These are phyloP conservation scores for Pyrenochaeta sp. DNA, from an alignment of 2,329 filamentous ascomycete genomes.

Conservation along the genomic window DNA sequence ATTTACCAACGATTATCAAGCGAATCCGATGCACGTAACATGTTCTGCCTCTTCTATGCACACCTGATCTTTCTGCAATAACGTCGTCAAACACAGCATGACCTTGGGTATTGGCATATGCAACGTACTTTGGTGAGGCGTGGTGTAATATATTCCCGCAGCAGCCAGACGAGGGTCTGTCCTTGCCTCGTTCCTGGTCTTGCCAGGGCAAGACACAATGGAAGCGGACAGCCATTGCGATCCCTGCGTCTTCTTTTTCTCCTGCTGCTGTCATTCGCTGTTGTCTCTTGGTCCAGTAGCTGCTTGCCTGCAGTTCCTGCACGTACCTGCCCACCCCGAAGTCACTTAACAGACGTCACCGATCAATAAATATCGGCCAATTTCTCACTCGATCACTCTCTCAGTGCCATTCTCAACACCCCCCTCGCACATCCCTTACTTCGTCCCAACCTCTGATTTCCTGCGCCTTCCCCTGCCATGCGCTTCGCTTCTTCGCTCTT, in stretches of 20 bases:
- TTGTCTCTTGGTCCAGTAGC: too few species aligned
- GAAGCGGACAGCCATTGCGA: slow-evolving; percentile 13
- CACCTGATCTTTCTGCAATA: slow-evolving; percentile 13
- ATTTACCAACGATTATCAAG: slow-evolving; percentile 19
- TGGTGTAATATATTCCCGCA: not conserved
- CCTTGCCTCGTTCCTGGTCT: slow-evolving; percentile 10
- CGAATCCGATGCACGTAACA: slow-evolving; percentile 14
- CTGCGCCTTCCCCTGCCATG: slow-evolving; percentile 23
- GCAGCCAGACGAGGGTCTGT: too few species aligned
- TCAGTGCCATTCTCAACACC: slow-evolving; percentile 4
- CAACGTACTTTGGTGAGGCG: not conserved
- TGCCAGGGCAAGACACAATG: slow-evolving; percentile 12
- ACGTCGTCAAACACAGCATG: too few species aligned
- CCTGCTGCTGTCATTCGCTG: slow-evolving; percentile 19
- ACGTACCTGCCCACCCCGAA: slow-evolving; percentile 18
- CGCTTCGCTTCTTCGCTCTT: slow-evolving; percentile 43
- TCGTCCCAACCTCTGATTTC: slow-evolving; percentile 5
- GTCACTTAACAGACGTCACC: slow-evolving; percentile 28
- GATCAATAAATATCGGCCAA: slow-evolving; percentile 24
- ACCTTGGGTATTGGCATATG: too few species aligned
- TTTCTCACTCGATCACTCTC: too few species aligned
- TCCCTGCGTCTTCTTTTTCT: slow-evolving; percentile 21
- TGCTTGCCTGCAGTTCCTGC: slow-evolving; percentile 26
- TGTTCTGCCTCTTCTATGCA: slow-evolving; percentile 5
- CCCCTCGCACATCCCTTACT: slow-evolving; percentile 13